A percentile compares a stretch with the other conserved stretches of the same genome.
phyloP scores from a whole-genome alignment of 139 green algal genomes.

The Pleodorina starrii region DNA sequence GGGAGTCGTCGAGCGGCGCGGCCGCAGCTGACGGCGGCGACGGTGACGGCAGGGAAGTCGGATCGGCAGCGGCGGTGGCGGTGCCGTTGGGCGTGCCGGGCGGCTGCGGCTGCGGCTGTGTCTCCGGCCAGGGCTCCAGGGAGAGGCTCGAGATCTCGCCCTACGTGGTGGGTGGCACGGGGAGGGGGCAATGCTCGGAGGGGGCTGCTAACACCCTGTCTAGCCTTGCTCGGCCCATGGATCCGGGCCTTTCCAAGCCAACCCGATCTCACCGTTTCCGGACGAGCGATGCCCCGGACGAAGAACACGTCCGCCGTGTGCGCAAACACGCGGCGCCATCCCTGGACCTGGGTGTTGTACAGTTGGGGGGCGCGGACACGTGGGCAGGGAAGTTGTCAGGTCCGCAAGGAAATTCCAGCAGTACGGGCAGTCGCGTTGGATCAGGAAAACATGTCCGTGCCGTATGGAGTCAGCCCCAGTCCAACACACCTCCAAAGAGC shows the following conservation, averaged over 20 bases:
- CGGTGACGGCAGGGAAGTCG: background rate
- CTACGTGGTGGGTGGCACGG: conserved; percentile 47
- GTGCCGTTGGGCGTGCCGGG: too few species aligned
- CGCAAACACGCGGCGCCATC: conserved; percentile 90
- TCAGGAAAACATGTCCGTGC: too few species aligned
- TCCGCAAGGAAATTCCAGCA: too few species aligned
- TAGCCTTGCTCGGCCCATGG: too few species aligned
- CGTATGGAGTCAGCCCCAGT: too few species aligned
- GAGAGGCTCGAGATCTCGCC: conserved; percentile 82
- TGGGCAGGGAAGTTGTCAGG: too few species aligned
- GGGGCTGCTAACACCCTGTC: too few species aligned
- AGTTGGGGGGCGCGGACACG: too few species aligned
- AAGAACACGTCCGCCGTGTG: conserved; percentile 92
- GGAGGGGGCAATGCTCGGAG: background rate
- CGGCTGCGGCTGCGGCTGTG: background rate
- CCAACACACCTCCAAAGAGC: too few species aligned
- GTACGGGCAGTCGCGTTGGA: too few species aligned
- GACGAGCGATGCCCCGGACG: conserved; percentile 82
- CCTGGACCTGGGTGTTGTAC: conserved; percentile 66
- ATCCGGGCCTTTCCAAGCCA: too few species aligned
- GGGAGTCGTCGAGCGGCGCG: background rate
- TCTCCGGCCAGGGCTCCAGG: conserved; percentile 64
- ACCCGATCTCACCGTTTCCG: conserved; percentile 76
- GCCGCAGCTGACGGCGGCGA: background rate
- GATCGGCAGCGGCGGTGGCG: background rate